Percentiles rank a stretch among this genome's conserved stretches.
These are phyloP conservation scores for Calonectria hawksworthii DNA, from an alignment of 2,329 filamentous ascomycete species.

Conservation along the genomic window DNA sequence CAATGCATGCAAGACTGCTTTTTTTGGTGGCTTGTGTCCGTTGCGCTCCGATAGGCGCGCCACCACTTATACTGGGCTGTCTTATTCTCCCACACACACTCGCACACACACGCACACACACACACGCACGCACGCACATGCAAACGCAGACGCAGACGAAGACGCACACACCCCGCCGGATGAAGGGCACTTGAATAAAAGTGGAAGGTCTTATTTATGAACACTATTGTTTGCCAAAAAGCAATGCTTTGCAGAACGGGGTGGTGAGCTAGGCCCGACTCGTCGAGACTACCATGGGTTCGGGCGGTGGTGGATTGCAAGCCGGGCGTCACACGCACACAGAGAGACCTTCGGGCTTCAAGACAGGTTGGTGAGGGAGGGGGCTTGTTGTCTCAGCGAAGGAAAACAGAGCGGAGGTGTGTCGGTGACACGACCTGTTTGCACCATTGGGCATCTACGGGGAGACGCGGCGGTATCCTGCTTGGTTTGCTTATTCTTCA, in stretches of 20 bases:
- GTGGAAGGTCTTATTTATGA: background rate
- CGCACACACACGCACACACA: background rate
- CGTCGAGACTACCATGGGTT: background rate
- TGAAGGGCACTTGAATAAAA: background rate
- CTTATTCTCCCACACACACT: background rate
- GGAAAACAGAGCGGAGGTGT: background rate
- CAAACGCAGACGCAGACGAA: too few species aligned
- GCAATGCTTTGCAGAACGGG: background rate
- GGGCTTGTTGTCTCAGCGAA: background rate
- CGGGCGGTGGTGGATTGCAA: background rate
- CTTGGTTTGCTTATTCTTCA: background rate
- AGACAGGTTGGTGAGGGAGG: background rate
- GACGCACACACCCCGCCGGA: background rate
- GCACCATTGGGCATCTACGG: background rate
- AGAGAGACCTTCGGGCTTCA: background rate
- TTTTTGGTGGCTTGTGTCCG: background rate
- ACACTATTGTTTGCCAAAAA: background rate
- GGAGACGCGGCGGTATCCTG: background rate
- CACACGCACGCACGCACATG: background rate
- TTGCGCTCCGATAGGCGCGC: background rate
- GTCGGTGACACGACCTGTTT: background rate
- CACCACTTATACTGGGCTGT: background rate
- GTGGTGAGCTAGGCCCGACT: background rate
- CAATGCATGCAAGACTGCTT: background rate
- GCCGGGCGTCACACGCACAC: background rate